Conservation (phyloP, 306 rosid species). For the Ochetophila trinervis region DNA sequence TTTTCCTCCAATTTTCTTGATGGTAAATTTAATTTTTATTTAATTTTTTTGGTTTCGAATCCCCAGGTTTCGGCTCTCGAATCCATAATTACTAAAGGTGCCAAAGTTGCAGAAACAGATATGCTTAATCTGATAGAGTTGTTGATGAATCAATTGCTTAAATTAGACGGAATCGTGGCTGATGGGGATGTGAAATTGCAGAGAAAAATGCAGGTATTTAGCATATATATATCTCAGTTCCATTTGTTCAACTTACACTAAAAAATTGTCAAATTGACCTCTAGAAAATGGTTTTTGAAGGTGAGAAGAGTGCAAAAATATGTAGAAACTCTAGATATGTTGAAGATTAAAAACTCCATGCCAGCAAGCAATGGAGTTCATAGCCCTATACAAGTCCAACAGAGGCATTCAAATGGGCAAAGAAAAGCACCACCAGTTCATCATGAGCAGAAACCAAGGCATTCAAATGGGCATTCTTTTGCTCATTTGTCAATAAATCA, state of each 20-base stretch:
- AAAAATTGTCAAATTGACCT: no score
- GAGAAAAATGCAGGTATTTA: conserved; percentile 88
- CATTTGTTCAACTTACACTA: no score
- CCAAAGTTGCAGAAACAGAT: conserved; percentile 72
- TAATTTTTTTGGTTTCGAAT: conserved; percentile 28
- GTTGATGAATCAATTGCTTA: conserved; percentile 87
- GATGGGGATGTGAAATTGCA: conserved; percentile 96
- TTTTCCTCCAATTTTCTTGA: conserved; percentile 5
- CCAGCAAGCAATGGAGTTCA: conserved; percentile 36
- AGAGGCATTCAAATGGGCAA: conserved; percentile 24
- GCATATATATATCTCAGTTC: no score
- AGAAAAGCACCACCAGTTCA: neutral
- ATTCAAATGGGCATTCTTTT: conserved; percentile 42
- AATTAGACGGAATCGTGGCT: conserved; percentile 68
- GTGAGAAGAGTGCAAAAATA: conserved; percentile 89
- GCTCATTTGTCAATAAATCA: conserved; percentile 22
- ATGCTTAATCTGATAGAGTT: conserved; percentile 68
- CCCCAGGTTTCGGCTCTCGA: conserved; percentile 84
- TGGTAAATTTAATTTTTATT: no score
- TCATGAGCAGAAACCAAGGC: conserved; percentile 28
- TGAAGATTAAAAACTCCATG: conserved; percentile 67
- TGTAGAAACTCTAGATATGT: conserved; percentile 84
- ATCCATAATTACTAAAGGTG: conserved; percentile 68
- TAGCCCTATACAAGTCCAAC: conserved; percentile 27
- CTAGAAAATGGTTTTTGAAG: conserved; percentile 23